Conservation (phyloP, 192 early-diverging fungal species). For the Entomortierella parvispora region DNA sequence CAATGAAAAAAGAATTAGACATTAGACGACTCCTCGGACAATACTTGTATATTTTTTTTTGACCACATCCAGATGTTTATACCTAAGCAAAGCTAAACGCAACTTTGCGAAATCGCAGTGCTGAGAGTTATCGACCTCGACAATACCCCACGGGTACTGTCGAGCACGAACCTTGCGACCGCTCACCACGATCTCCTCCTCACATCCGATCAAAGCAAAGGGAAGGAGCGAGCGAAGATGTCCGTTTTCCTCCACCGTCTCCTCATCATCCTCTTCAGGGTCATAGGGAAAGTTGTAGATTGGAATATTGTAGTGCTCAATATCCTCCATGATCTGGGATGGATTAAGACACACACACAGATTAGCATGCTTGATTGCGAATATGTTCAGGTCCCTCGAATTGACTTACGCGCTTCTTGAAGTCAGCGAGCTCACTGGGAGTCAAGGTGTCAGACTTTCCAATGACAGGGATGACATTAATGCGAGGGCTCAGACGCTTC, state of each 20-base stretch:
- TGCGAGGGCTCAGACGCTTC: conserved; percentile 87
- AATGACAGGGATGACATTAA: conserved; percentile 96
- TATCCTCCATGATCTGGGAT: conserved; percentile 91
- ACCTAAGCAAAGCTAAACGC: conserved; percentile 87
- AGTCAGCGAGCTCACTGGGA: conserved; percentile 82
- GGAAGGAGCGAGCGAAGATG: conserved; percentile 93
- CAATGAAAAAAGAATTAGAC: not conserved
- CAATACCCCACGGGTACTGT: conserved; percentile 95
- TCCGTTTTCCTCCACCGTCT: conserved; percentile 97
- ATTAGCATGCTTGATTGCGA: not conserved
- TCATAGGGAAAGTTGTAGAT: conserved; percentile 98
- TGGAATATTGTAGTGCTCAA: conserved; percentile 92
- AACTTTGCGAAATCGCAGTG: conserved; percentile 97
- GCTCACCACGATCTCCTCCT: conserved; percentile 85
- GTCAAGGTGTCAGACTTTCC: conserved; percentile 94
- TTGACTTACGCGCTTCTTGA: conserved; percentile 83
- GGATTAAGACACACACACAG: not conserved
- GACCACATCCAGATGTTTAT: not conserved
- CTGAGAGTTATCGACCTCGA: conserved; percentile 95
- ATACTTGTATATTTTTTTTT: not conserved
- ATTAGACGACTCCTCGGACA: too few relatives aligned
- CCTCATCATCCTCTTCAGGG: conserved; percentile 97
- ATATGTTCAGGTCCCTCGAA: conserved; percentile 4
- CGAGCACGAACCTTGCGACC: conserved; percentile 92
- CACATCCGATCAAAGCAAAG: conserved; percentile 96